A percentile compares a stretch with the other conserved stretches of the same genome.
These are phyloP conservation scores for Lophium mytilinum DNA, from an alignment of 495 filamentous ascomycete genomes.

Conservation along the genomic window DNA sequence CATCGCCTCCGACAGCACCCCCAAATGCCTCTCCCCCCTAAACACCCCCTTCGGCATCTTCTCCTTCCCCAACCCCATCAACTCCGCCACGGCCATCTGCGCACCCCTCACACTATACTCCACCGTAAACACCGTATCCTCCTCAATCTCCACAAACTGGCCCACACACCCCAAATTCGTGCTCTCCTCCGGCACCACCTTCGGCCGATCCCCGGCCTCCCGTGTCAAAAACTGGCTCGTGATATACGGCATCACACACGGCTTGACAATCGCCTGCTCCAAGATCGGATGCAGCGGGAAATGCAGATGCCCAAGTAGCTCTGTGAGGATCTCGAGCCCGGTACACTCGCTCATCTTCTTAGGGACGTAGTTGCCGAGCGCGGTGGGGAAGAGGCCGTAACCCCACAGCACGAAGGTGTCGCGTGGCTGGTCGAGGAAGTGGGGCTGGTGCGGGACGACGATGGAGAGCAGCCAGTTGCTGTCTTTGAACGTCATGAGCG, in stretches of 20 bases:
- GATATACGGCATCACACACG: slow-evolving; percentile 34
- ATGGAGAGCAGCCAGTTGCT: slow-evolving; percentile 36
- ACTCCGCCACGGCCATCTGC: slow-evolving; percentile 33
- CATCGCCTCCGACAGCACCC: slow-evolving; percentile 20
- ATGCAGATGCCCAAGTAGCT: slow-evolving; percentile 33
- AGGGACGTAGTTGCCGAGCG: slow-evolving; percentile 32
- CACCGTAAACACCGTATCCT: slow-evolving; percentile 35
- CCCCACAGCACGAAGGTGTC: slow-evolving; percentile 25
- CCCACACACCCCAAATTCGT: slow-evolving; percentile 38
- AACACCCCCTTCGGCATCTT: slow-evolving; percentile 24
- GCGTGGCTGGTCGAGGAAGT: slow-evolving; percentile 15
- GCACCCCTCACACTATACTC: slow-evolving; percentile 40
- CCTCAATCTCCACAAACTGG: slow-evolving; percentile 38
- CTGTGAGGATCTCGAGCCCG: slow-evolving; percentile 35
- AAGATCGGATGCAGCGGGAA: slow-evolving; percentile 10
- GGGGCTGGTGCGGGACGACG: slow-evolving; percentile 35
- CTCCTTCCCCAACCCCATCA: slow-evolving; percentile 21
- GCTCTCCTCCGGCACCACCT: slow-evolving; percentile 29
- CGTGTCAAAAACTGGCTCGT: slow-evolving; percentile 33
- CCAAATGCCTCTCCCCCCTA: slow-evolving; percentile 22
- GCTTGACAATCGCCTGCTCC: slow-evolving; percentile 7
- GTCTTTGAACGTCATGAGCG: slow-evolving; percentile 32
- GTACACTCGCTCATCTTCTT: slow-evolving; percentile 37
- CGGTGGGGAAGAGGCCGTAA: slow-evolving; percentile 29
- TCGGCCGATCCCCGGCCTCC: slow-evolving; percentile 29